phyloP scores from a whole-genome alignment of 148 eudicot genomes.

The Rhododendron henanense region DNA sequence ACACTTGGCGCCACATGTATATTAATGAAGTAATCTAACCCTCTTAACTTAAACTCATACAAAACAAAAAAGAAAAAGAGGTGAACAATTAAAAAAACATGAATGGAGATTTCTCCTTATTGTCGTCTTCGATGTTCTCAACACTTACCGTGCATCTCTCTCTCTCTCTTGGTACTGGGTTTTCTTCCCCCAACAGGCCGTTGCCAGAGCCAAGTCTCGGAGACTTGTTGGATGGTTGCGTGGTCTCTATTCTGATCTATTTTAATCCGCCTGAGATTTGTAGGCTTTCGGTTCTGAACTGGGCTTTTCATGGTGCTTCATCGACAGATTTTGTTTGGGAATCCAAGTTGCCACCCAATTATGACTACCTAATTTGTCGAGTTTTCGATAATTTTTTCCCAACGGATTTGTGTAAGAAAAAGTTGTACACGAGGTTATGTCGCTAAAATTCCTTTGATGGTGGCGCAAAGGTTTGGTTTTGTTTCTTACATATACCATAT shows the following conservation, averaged over 20 bases:
- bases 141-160: no score
- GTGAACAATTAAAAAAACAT: no score
- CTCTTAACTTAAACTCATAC: no score
- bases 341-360: constrained; percentile 62
- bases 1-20: no score
- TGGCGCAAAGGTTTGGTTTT: constrained; percentile 51
- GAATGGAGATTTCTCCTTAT: no score
- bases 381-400: constrained; percentile 34
- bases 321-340: constrained; percentile 92
- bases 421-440: constrained; percentile 54
- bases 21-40: no score
- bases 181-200: constrained; percentile 26
- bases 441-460: constrained; percentile 53
- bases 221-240: constrained; percentile 79
- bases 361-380: constrained; percentile 34
- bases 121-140: no score
- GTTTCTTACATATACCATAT: no score
- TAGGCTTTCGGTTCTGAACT: constrained; percentile 48
- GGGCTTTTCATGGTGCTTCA: constrained; percentile 38
- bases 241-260: constrained; percentile 54
- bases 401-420: constrained; percentile 48
- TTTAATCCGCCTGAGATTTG: constrained; percentile 74
- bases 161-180: constrained; percentile 35
- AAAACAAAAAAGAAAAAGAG: no score
- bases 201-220: constrained; percentile 45